These are phyloP conservation scores for Gastrolobium villosum DNA, from an alignment of 306 rosid species.

Conservation along the genomic window DNA sequence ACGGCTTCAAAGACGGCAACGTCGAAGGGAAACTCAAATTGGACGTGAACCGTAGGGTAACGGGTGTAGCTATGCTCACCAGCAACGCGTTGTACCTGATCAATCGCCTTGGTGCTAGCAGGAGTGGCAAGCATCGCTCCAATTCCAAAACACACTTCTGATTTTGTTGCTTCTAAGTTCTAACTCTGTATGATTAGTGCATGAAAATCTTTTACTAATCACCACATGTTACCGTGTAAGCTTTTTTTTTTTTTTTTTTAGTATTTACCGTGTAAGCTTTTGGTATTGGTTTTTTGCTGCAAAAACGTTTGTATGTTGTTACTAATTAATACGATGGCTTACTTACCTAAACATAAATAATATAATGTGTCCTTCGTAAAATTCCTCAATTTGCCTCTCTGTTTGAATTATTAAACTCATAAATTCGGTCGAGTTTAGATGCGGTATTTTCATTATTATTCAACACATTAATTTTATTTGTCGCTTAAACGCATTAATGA, in stretches of 20 bases:
- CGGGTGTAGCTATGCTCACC: slow-evolving; percentile 60
- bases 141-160: slow-evolving; percentile 2
- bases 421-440: no score
- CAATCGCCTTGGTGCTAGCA: slow-evolving; percentile 55
- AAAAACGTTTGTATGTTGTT: not conserved
- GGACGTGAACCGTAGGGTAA: slow-evolving; percentile 63
- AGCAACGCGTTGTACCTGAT: slow-evolving; percentile 84
- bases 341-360: not conserved
- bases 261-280: slow-evolving; percentile 26
- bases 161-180: not conserved
- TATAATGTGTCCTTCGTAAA: no score
- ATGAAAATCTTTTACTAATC: no score
- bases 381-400: not conserved
- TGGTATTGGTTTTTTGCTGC: slow-evolving; percentile 30
- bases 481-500: no score
- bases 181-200: no score
- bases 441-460: no score
- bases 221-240: not conserved
- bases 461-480: no score
- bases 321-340: not conserved
- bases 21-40: slow-evolving; percentile 42
- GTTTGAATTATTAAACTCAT: not conserved
- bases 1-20: slow-evolving; percentile 55
- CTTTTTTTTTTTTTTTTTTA: not conserved
- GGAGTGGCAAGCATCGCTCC: slow-evolving; percentile 34